Base-by-base conservation (phyloP, 352 stramenopile species). In the Plasmopara viticola region DNA sequence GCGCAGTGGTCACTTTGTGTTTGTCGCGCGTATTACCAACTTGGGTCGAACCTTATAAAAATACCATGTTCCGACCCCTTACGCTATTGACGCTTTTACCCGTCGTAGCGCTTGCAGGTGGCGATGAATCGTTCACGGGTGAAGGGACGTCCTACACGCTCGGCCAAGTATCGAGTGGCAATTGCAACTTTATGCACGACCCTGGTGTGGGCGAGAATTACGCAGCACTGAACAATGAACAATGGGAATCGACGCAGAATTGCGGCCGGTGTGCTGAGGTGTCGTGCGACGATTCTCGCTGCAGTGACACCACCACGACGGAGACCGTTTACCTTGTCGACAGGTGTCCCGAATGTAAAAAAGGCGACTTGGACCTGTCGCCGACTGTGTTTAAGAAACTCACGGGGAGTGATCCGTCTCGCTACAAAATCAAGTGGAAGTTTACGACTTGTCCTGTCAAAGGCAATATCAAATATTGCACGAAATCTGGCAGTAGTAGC, bases 261-360 rank as follows among this genome's bases (percentile, higher is more conserved):
- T 88, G 80, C 38, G 73, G 78, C 2, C 75, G 74, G 37, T 89
- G 78, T 34, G 77, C 69, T 34, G 60, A 86, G 28, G 72, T 89
- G 2, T 72, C 62, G 25, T 86, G 77, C 49, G 61, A 53, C 8
- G 80, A 88, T 57, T 20, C 48, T 10, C 52, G 65, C 10, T 89
- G 78, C 56, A 46, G 40, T 6, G 61, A 77, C 54, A 64, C 56
- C 28, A 66, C 37, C 14, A 70, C 39, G 30, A 64, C 57, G 1
- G 56, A 68, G 18, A 63, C 70, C 29, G 62, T 87, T 14, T 73
- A 84, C 52, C 66, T 89, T 25, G 64, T 87, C 3, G 78, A 87
- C 53, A 66, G 67, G 8, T 89, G 76, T 44, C 69, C 72, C 1
- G 72, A 91, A 48, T 89, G 78, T 58, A 55, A 60, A 15, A 38